phyloP scores from a whole-genome alignment of 495 filamentous ascomycete species.

The Paragyromitra xinjiangensis region DNA sequence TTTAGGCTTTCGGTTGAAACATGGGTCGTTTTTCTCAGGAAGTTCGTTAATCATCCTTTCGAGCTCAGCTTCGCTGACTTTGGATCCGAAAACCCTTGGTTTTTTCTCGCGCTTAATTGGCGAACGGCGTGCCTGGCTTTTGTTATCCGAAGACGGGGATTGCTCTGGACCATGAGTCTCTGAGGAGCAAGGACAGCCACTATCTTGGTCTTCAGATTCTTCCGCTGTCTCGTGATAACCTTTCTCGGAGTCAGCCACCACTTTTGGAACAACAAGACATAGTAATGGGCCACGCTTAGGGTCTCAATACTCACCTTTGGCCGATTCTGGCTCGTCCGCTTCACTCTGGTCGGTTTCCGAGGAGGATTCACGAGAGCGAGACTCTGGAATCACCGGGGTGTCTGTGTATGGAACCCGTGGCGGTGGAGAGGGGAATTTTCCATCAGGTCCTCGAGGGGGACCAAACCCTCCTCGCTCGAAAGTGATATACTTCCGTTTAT shows the following conservation, averaged over 20 bases:
- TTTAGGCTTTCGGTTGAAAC: not conserved
- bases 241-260: not conserved
- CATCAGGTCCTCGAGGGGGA: not conserved
- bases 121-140: not conserved
- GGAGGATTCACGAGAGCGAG: not conserved
- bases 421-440: not conserved
- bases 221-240: not conserved
- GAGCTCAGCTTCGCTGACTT: not conserved
- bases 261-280: not conserved
- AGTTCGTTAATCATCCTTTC: not conserved
- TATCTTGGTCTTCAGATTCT: not conserved
- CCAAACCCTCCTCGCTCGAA: constrained; percentile 9
- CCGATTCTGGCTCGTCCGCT: not conserved
- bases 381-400: not conserved
- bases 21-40: not conserved
- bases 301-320: not conserved
- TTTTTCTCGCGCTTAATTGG: not conserved
- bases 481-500: constrained; percentile 5
- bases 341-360: not conserved
- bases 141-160: too few relatives aligned
- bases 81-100: not conserved
- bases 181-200: not conserved
- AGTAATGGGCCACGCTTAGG: not conserved
- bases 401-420: not conserved
- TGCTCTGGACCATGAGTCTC: not conserved